Base-by-base conservation (phyloP, 1,284 basidiomycete species). In the Bjerkandera adusta region DNA sequence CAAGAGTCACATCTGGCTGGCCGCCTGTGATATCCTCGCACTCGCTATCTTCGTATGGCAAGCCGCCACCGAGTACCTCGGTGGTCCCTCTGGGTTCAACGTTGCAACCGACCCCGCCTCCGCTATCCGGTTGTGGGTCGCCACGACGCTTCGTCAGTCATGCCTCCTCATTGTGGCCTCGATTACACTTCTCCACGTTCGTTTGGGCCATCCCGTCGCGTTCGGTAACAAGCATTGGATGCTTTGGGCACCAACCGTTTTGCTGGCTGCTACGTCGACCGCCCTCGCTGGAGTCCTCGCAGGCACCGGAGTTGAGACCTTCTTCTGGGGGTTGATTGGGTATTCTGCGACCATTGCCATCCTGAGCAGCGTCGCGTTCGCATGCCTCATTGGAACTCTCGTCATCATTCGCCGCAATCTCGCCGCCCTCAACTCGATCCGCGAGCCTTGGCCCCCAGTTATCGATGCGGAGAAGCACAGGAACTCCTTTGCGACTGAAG, bases 1-100 rank as follows among this genome's bases (percentile, higher is more conserved):
- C 63, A 83, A 85, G 66, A 76, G 77, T 53, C 82, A 85, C 59
- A 58, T 87, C 37, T 89, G 84, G 83, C 68, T 89, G 33, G 79
- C 85, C 46, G 64, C 69, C 34, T 73, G 82, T 47, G 85, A 87
- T 57, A 57, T 87, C 27, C 44, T 83, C 29, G 77, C 83, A 7
- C 68, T 87, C 33, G 64, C 62, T 24, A 59, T 80, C 25, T 85
- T 87, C 60, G 61, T 81, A 37, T 87, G 84, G 83, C 77, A 89
- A 58, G 72, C 71, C 18, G 63, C 81, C 49, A 64, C 54, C 34
- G 80, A 87, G 62, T 71, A 73, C 46, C 58, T 68, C 11, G 72
- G 71, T 45, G 71, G 73, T 21, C 64, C 74, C 6, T 56, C 70
- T 5, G 74, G 68, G 40, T 66, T 64, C 50, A 66, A 63, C 13